Percentiles rank a stretch among this genome's conserved stretches.
Conservation (phyloP, 2,329 filamentous ascomycete species). For the Fusarium paranaense region DNA sequence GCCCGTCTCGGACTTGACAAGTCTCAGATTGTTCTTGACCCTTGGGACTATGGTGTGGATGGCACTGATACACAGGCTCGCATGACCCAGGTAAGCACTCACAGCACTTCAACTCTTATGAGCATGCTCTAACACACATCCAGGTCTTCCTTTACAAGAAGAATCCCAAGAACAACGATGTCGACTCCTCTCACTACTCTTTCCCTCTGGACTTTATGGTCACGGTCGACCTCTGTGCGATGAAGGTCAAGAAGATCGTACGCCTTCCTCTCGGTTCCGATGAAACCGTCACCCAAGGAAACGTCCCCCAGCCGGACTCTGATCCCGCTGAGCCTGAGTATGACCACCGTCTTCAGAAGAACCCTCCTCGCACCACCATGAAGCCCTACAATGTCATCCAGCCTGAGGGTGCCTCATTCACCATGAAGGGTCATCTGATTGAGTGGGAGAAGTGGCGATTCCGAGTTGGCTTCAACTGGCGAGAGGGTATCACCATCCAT, state of each 20-base stretch:
- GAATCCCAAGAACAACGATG: neutral
- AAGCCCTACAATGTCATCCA: constrained; percentile 47
- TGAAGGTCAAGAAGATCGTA: neutral
- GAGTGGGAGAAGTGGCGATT: constrained; percentile 75
- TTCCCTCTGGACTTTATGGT: neutral
- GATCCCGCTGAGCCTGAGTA: constrained; percentile 46
- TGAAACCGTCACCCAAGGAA: neutral
- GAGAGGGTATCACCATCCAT: constrained; percentile 65
- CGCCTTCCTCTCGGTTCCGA: neutral
- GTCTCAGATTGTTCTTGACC: constrained; percentile 16
- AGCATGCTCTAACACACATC: neutral
- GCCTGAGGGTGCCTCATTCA: constrained; percentile 48
- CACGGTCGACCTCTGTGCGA: neutral
- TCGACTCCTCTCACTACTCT: neutral
- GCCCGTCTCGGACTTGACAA: constrained; percentile 5
- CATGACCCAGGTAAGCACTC: constrained; percentile 13
- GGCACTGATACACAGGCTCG: constrained; percentile 13
- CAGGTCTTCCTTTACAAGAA: constrained; percentile 3
- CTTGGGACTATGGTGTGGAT: constrained; percentile 26
- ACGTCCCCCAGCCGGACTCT: constrained; percentile 6
- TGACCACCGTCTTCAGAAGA: constrained; percentile 43
- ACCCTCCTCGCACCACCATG: constrained; percentile 38
- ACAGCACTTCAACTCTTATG: neutral
- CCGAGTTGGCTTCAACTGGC: constrained; percentile 73
- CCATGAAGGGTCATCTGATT: constrained; percentile 58